A percentile compares a stretch with the other conserved stretches of the same genome.
phyloP scores from a whole-genome alignment of 164 flowering plant species.

The Taxillus chinensis region DNA sequence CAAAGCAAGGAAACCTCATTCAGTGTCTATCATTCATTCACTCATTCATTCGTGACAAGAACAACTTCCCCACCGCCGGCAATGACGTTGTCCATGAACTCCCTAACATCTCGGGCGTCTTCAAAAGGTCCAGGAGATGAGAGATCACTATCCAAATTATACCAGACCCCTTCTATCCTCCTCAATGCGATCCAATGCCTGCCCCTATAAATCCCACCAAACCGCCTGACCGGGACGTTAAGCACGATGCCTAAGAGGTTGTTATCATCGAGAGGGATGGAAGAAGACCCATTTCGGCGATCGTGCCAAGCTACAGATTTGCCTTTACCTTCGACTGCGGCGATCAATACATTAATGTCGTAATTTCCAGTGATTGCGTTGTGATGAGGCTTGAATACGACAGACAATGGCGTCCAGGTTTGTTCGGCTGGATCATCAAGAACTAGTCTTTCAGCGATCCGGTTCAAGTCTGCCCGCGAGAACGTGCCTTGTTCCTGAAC shows the following conservation, averaged over 20 bases:
- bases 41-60: conserved; percentile 40
- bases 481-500: conserved; percentile 62
- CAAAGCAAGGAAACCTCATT: background rate
- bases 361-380: conserved; percentile 82
- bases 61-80: conserved; percentile 57
- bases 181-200: conserved; percentile 82
- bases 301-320: conserved; percentile 90
- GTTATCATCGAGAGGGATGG: conserved; percentile 48
- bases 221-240: conserved; percentile 57
- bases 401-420: conserved; percentile 50
- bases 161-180: conserved; percentile 65
- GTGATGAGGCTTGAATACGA: conserved; percentile 77
- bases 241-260: conserved; percentile 70
- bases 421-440: conserved; percentile 40
- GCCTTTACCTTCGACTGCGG: conserved; percentile 72
- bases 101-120: conserved; percentile 39
- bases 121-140: conserved; percentile 35
- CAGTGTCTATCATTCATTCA: conserved; percentile 17
- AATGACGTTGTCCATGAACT: conserved; percentile 46
- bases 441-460: conserved; percentile 46
- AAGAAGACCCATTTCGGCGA: conserved; percentile 52
- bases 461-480: conserved; percentile 50
- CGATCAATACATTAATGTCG: conserved; percentile 76
- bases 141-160: conserved; percentile 94
- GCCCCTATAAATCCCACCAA: conserved; percentile 70